Percentiles rank a stretch among this genome's conserved stretches.
These are phyloP conservation scores for Chrysoporthe cubensis DNA, from an alignment of 2,329 filamentous ascomycete genomes.

Conservation along the genomic window DNA sequence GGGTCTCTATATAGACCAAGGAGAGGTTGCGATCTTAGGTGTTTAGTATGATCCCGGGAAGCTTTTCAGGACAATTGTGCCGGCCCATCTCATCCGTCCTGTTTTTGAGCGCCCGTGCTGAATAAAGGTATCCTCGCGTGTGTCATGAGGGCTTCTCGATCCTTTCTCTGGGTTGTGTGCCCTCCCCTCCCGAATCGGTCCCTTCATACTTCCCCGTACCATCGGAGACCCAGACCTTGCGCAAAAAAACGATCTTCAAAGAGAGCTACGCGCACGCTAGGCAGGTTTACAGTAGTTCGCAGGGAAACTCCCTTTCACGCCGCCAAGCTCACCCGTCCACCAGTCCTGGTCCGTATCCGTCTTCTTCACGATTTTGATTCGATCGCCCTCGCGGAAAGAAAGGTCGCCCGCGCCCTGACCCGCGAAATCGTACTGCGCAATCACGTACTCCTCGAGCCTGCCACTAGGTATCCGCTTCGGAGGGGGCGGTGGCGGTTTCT, in stretches of 20 bases:
- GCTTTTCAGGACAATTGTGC: background rate
- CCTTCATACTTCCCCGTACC: too few species aligned
- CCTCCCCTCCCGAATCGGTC: too few species aligned
- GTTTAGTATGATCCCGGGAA: background rate
- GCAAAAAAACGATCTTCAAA: background rate
- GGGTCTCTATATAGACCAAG: background rate
- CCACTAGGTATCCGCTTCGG: slow-evolving; percentile 59
- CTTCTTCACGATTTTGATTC: slow-evolving; percentile 76
- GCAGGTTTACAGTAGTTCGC: slow-evolving; percentile 74
- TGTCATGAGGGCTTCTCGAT: too few species aligned
- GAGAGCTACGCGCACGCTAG: slow-evolving; percentile 29
- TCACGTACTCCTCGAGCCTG: slow-evolving; percentile 61
- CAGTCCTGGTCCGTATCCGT: slow-evolving; percentile 82
- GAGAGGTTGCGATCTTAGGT: background rate
- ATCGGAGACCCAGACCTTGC: too few species aligned
- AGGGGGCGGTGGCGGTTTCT: slow-evolving; percentile 73
- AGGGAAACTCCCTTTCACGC: slow-evolving; percentile 73
- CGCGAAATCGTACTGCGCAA: slow-evolving; percentile 75
- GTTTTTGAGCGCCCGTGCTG: background rate
- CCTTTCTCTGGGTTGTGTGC: too few species aligned
- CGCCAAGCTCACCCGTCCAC: slow-evolving; percentile 81
- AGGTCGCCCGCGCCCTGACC: slow-evolving; percentile 73
- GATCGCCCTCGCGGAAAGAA: slow-evolving; percentile 75
- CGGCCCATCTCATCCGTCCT: background rate
- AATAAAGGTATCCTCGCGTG: background rate